Percentiles rank a stretch among this genome's conserved stretches.
Conservation (phyloP, 164 flowering plant species). For the Chloranthus sessilifolius region DNA sequence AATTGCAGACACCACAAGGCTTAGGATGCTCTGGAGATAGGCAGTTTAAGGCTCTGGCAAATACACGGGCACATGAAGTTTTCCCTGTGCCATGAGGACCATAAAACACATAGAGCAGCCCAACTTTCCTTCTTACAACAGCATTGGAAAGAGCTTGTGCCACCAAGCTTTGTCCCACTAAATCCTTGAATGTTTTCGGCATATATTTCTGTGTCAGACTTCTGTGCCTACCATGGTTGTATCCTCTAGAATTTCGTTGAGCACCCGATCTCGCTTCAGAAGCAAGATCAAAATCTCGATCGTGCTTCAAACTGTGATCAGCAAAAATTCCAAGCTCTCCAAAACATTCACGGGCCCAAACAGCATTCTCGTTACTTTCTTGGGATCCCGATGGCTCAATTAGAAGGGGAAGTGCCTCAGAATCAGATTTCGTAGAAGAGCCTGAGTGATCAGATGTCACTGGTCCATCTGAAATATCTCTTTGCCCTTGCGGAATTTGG, state of each 20-base stretch:
- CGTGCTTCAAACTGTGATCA: slow-evolving; percentile 51
- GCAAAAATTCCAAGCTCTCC: slow-evolving; percentile 94
- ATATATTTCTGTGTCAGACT: slow-evolving; percentile 81
- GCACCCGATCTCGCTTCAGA: slow-evolving; percentile 67
- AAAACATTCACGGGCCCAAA: slow-evolving; percentile 73
- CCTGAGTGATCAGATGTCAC: slow-evolving; percentile 47
- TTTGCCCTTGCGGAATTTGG: slow-evolving; percentile 23
- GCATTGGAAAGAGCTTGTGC: slow-evolving; percentile 96
- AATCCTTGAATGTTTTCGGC: slow-evolving; percentile 85
- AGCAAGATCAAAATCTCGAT: slow-evolving; percentile 63
- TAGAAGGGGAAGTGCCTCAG: slow-evolving; percentile 75
- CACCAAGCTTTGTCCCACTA: slow-evolving; percentile 89
- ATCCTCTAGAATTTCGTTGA: slow-evolving; percentile 27
- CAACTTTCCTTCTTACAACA: slow-evolving; percentile 58
- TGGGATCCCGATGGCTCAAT: slow-evolving; percentile 71
- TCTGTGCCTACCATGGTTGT: slow-evolving; percentile 49
- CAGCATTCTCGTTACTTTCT: slow-evolving; percentile 53
- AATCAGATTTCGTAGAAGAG: slow-evolving; percentile 52
- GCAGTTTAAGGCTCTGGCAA: slow-evolving; percentile 88
- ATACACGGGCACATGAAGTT: slow-evolving; percentile 91
- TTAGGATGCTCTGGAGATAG: slow-evolving; percentile 64
- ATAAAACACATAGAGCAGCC: slow-evolving; percentile 79
- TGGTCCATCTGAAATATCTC: slow-evolving; percentile 37
- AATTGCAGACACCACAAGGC: slow-evolving; percentile 85
- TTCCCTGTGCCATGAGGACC: slow-evolving; percentile 99